Conservation (phyloP, 2,329 filamentous ascomycete genomes). For the Colletotrichum sp. region DNA sequence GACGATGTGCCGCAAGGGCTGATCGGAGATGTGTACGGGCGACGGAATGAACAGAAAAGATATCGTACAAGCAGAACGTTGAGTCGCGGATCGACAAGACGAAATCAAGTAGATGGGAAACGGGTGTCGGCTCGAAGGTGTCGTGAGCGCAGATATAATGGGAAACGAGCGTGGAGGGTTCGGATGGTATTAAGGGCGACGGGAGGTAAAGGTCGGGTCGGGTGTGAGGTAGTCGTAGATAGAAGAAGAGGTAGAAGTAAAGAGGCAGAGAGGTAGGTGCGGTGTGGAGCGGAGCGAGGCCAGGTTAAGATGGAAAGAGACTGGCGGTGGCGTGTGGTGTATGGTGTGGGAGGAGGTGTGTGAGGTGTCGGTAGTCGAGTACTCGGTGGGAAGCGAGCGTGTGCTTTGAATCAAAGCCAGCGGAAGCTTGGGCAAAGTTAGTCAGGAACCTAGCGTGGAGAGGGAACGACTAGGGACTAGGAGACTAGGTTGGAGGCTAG, state of each 20-base stretch:
- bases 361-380: constrained; percentile 4
- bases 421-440: constrained; percentile 18
- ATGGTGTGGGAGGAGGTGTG: neutral
- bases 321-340: neutral
- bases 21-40: neutral
- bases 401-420: constrained; percentile 19
- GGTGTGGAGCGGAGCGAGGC: neutral
- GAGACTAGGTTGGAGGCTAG: neutral
- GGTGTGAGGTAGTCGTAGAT: neutral
- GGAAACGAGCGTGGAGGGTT: constrained; percentile 20
- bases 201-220: neutral
- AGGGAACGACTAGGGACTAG: constrained; percentile 7
- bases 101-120: neutral
- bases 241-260: neutral
- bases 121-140: neutral
- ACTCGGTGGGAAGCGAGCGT: constrained; percentile 16
- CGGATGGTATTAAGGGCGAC: constrained; percentile 1
- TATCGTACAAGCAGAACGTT: neutral
- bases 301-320: constrained; percentile 5
- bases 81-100: neutral
- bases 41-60: neutral
- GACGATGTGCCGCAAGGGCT: neutral
- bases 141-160: neutral
- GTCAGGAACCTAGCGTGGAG: constrained; percentile 21
- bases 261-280: neutral